Base-by-base conservation (phyloP, 352 stramenopile species). In the Phytopythium montanum region DNA sequence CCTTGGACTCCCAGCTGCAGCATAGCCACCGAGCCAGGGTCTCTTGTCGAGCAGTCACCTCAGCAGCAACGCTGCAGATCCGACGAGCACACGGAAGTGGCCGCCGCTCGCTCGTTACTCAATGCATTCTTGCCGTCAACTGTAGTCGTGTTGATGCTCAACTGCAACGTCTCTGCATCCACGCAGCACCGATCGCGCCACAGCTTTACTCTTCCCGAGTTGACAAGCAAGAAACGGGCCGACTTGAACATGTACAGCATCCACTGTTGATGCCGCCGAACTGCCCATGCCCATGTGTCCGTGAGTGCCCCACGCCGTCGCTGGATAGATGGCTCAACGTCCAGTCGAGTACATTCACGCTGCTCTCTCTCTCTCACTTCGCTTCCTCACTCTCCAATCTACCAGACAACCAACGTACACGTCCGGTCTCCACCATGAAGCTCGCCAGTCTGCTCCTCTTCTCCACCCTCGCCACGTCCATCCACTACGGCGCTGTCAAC, bases 391-490 rank as follows among this genome's bases (percentile, higher is more conserved):
- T 55, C 28, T 34, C 14, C 29, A 25, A 42, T 23, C 21, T 41
- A 36, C 31, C 31, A 36, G 31, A 6, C 31, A 6, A 10, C 8
- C 31, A 6, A 36, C 31, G 31, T 36, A n/a, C 31, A 23, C 49
- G 2, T 31, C 28, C 7, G 18, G 2, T 3, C 14, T 31, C 5
- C 10, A 34, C 34, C 9, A 56, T 56, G 51, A 56, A 56, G 31
- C 51, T 56, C 51, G 51, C 21, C n/a, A 46, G n/a, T 23, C 51
- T 56, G 18, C 31, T 34, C 12, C 21, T 56, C 3, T 33, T 34
- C 25, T 33, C 51, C 19, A 21, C 46, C 33, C 10, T 38, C 5
- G 51, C 21, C 2, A 21, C 51, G 12, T 21, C 33, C 19, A 18
- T 26, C 5, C 46, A 53, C 12, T 19, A 28, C 2, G 26, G 42